Evolutionary conservation across 805 yeast genomes (phyloP).

Genomic region (Saccharomycopsis olivae): DNA sequence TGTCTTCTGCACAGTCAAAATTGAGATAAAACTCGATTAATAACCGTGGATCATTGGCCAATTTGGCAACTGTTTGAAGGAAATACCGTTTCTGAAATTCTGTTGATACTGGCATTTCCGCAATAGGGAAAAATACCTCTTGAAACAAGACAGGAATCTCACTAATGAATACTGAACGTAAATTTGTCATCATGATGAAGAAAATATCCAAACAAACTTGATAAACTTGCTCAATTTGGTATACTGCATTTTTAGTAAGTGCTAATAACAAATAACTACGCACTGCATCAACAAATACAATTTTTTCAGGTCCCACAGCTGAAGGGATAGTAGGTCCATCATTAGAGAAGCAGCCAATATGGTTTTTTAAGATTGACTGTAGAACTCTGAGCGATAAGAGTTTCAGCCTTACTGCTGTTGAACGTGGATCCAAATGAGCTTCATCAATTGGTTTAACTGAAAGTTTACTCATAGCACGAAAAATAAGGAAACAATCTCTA

Average conservation of each 20-base stretch:
- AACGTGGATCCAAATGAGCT: slow-evolving; percentile 70
- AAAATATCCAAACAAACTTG: slow-evolving; percentile 87
- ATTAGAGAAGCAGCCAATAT: slow-evolving; percentile 69
- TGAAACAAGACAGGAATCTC: slow-evolving; percentile 91
- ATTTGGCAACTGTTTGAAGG: slow-evolving; percentile 65
- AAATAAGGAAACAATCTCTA: slow-evolving; percentile 86
- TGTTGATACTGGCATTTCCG: slow-evolving; percentile 86
- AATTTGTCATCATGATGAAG: slow-evolving; percentile 76
- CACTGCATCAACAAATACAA: slow-evolving; percentile 65
- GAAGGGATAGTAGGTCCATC: slow-evolving; percentile 43
- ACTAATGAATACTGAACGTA: slow-evolving; percentile 79
- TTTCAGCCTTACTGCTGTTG: slow-evolving; percentile 89
- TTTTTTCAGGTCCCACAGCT: slow-evolving; percentile 39
- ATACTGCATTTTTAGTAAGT: slow-evolving; percentile 85
- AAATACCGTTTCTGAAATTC: slow-evolving; percentile 88
- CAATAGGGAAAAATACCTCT: slow-evolving; percentile 88
- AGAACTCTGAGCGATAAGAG: slow-evolving; percentile 78
- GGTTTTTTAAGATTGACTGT: slow-evolving; percentile 76
- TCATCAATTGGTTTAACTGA: slow-evolving; percentile 77
- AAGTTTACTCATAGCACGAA: slow-evolving; percentile 90
- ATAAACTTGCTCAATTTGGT: slow-evolving; percentile 82
- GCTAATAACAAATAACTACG: slow-evolving; percentile 77
- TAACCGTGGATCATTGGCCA: slow-evolving; percentile 82
- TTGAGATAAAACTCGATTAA: slow-evolving; percentile 87
- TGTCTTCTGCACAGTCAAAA: slow-evolving; percentile 80